Base-by-base conservation (phyloP, 2,329 filamentous ascomycete species). In the Neofusicoccum parvum region DNA sequence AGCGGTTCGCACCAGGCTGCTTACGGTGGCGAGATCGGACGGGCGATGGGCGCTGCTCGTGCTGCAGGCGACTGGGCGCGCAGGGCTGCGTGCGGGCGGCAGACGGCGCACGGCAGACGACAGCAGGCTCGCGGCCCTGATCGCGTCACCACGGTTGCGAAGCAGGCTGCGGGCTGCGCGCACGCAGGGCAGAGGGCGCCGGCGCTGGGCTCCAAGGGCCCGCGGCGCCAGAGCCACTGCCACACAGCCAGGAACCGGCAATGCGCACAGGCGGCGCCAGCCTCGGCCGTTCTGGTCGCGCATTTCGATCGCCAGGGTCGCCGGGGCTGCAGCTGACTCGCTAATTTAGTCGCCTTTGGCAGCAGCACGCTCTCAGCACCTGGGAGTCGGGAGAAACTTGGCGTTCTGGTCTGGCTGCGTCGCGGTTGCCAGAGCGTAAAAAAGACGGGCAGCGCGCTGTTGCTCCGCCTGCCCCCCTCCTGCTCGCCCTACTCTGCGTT, bases 401-500 rank as follows among this genome's bases (percentile, higher is more conserved):
- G 54, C 54, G 54, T 45, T 45, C 39, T 59, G 54, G 50, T 54
- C 50, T 54, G 34, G 54, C 54, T 59, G 54, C 54, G 39, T 45
- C 54, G 54, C 54, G n/a, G 54, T 39, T 59, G 37, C 54, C 54
- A 59, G 39, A 46, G 23, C 54, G 54, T 56, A 56, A 59, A 59
- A 45, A 36, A 45, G 39, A 59, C 36, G 27, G 39, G 37, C 39
- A 45, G 50, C 23, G 39, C 41, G 39, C 54, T 45, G 14, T 20
- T 17, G 15, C 39, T 60, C 41, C 43, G 41, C 56, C 14, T 12
- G n/a, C 17, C 23, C n/a, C 27, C 54, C 54, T 46, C 39, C 15
- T 56, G 51, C 56, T 20, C 39, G 53, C 41, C 37, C 53, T 58
- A 34, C 39, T 20, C 56, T n/a, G 23, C 54, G 59, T 11, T 15